phyloP scores from a whole-genome alignment of 768 basidiomycete genomes.

The Collybia mongolica region DNA sequence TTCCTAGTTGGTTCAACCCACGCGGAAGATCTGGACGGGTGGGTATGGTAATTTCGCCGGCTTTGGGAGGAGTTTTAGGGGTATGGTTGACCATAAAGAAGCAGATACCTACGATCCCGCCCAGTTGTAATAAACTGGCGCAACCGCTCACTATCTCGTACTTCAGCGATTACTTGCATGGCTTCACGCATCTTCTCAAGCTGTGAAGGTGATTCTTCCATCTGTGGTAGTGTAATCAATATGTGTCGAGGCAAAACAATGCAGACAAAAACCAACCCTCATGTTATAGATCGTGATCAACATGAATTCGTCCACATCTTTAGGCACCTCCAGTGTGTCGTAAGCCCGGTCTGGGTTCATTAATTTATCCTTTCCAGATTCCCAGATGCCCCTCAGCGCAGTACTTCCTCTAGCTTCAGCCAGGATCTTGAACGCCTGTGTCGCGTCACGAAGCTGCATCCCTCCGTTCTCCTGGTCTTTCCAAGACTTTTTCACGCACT shows the following conservation, averaged over 20 bases:
- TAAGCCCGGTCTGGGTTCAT: slow-evolving; percentile 78
- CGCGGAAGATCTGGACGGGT: slow-evolving; percentile 71
- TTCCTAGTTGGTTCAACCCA: slow-evolving; percentile 86
- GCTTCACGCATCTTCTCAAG: slow-evolving; percentile 73
- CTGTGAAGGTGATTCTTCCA: slow-evolving; percentile 70
- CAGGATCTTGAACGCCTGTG: slow-evolving; percentile 67
- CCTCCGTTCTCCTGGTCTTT: slow-evolving; percentile 50
- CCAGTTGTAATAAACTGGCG: slow-evolving; percentile 65
- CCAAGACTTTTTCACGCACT: slow-evolving; percentile 51
- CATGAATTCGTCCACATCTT: slow-evolving; percentile 77
- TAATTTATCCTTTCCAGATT: slow-evolving; percentile 46
- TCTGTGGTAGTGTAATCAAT: slow-evolving; percentile 34
- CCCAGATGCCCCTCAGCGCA: slow-evolving; percentile 49
- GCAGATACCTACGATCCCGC: slow-evolving; percentile 63
- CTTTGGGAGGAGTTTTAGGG: slow-evolving; percentile 30
- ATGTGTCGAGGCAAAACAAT: slow-evolving; percentile 1
- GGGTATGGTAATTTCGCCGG: slow-evolving; percentile 58
- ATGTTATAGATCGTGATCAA: slow-evolving; percentile 69
- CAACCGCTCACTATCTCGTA: slow-evolving; percentile 69
- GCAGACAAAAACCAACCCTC: slow-evolving; percentile 46
- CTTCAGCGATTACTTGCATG: slow-evolving; percentile 70
- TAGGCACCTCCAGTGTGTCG: slow-evolving; percentile 63
- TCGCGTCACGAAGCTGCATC: slow-evolving; percentile 50
- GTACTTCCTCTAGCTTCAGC: slow-evolving; percentile 62
- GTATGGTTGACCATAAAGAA: not conserved